Conservation (phyloP, 2,329 filamentous ascomycete genomes). For the Cladophialophora immunda region DNA sequence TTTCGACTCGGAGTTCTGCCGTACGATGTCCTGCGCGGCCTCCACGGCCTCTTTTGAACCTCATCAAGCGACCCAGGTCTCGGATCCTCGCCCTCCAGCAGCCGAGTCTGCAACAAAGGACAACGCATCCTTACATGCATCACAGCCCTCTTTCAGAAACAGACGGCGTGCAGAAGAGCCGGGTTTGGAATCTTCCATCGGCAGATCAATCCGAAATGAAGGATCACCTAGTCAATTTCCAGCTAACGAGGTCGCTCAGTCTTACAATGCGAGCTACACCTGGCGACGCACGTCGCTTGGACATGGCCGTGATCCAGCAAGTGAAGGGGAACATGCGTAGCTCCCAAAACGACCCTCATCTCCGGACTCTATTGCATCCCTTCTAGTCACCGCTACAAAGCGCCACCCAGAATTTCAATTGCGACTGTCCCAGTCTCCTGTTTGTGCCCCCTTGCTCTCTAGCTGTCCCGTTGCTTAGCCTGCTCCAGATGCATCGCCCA, state of each 20-base stretch:
- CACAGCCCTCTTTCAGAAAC: not conserved
- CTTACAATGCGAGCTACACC: not conserved
- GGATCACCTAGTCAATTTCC: not conserved
- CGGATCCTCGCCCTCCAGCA: not conserved
- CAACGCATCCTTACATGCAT: slow-evolving; percentile 5
- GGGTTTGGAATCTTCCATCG: not conserved
- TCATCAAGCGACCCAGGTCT: not conserved
- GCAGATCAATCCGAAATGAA: not conserved
- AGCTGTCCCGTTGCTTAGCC: not conserved
- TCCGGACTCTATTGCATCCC: not conserved
- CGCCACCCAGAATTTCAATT: not conserved
- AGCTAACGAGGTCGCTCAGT: not conserved
- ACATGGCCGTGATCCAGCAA: not conserved
- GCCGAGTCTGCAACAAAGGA: slow-evolving; percentile 1
- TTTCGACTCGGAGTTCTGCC: slow-evolving; percentile 14
- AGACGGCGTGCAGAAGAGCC: not conserved
- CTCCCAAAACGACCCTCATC: not conserved
- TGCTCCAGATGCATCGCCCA: not conserved
- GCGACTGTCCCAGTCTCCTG: not conserved
- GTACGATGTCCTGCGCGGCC: slow-evolving; percentile 7
- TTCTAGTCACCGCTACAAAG: not conserved
- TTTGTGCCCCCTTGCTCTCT: not conserved
- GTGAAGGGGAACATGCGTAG: not conserved
- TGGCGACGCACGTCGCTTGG: not conserved
- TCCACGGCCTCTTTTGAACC: not conserved